A percentile compares a stretch with the other conserved stretches of the same genome.
Conservation (phyloP, 2,329 filamentous ascomycete species). For the Fusarium oxysporum region DNA sequence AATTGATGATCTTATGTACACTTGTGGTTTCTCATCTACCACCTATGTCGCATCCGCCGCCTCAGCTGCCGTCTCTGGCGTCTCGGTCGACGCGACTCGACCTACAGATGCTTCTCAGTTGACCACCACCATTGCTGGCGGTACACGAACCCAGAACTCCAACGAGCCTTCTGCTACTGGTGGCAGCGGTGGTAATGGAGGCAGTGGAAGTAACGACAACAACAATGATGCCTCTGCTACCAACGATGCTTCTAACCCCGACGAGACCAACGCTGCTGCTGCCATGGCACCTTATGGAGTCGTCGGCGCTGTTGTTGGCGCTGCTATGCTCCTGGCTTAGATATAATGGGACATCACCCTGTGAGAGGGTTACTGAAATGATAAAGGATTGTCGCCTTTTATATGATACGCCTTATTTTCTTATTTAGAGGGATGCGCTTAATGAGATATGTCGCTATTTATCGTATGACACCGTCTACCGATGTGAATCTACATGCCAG, state of each 20-base stretch:
- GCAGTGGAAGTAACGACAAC: slow-evolving; percentile 4
- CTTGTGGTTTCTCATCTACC: slow-evolving; percentile 51
- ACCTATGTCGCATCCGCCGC: slow-evolving; percentile 46
- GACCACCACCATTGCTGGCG: slow-evolving; percentile 49
- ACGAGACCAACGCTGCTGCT: slow-evolving; percentile 35
- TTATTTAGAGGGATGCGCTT: slow-evolving; percentile 11
- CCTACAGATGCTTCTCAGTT: slow-evolving; percentile 50
- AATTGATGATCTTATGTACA: slow-evolving; percentile 50
- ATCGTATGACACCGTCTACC: background rate
- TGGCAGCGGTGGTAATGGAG: background rate
- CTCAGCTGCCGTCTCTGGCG: slow-evolving; percentile 42
- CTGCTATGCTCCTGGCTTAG: slow-evolving; percentile 38
- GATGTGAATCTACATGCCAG: background rate
- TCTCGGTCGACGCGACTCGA: slow-evolving; percentile 49
- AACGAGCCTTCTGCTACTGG: slow-evolving; percentile 15
- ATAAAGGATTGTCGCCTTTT: background rate
- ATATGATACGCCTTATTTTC: background rate
- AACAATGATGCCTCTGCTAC: slow-evolving; percentile 11
- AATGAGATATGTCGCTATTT: slow-evolving; percentile 17
- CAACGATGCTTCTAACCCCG: slow-evolving; percentile 17
- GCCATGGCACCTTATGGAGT: slow-evolving; percentile 32
- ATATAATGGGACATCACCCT: background rate
- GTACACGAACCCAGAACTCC: slow-evolving; percentile 23
- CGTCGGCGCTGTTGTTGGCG: slow-evolving; percentile 33
- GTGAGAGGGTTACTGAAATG: background rate